These are phyloP conservation scores for Entophlyctis luteolus DNA, from an alignment of 192 early-diverging fungal genomes.

Conservation along the genomic window DNA sequence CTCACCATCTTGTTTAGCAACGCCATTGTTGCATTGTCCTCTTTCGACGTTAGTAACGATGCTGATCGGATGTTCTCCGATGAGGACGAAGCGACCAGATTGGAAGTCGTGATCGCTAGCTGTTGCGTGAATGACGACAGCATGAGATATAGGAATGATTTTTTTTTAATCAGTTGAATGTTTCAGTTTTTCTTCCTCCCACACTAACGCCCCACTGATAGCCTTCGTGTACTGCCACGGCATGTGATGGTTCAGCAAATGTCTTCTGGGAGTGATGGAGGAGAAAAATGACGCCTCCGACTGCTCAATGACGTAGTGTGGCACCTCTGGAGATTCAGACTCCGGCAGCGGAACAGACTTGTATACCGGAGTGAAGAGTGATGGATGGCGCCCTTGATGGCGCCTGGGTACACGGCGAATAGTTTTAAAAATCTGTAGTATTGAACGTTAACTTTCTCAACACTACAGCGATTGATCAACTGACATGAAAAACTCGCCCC, in stretches of 20 bases:
- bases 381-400: background rate
- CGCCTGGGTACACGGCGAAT: slow-evolving; percentile 22
- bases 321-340: slow-evolving; percentile 18
- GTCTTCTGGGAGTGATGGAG: slow-evolving; percentile 22
- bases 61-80: too few relatives aligned
- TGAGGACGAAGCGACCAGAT: too few relatives aligned
- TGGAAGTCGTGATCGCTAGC: too few relatives aligned
- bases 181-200: slow-evolving; percentile 10
- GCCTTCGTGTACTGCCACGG: slow-evolving; percentile 27
- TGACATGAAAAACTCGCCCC: slow-evolving; percentile 17
- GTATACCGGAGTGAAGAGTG: slow-evolving; percentile 10
- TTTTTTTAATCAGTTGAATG: too few relatives aligned
- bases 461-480: background rate
- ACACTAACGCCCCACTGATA: slow-evolving; percentile 19
- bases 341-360: slow-evolving; percentile 16
- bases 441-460: too few relatives aligned
- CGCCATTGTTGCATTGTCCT: too few relatives aligned
- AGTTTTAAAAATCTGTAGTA: slow-evolving; percentile 28
- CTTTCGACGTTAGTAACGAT: too few relatives aligned
- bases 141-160: too few relatives aligned
- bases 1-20: too few relatives aligned
- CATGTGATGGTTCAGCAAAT: slow-evolving; percentile 28
- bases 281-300: slow-evolving; percentile 14
- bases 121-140: too few relatives aligned
- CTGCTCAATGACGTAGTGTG: slow-evolving; percentile 28